Base-by-base conservation (phyloP, 1,139 yeast genomes). In the Meyerozyma smithsonii region DNA sequence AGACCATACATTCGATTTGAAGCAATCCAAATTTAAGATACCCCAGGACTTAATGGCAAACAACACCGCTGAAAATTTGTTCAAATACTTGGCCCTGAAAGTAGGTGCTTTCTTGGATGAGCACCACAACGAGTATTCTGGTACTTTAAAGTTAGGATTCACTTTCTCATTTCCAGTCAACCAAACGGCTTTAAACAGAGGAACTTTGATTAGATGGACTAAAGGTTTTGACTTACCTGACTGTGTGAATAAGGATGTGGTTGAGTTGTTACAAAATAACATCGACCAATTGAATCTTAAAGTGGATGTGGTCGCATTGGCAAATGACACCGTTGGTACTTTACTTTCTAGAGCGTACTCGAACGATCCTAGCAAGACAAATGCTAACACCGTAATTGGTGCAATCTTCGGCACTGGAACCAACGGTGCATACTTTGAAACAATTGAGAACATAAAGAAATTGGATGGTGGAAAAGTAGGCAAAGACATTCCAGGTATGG, bases 321-420 rank as follows among this genome's bases (percentile, higher is more conserved):
- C 96, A 35, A 90, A 90, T 58, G 97, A 90, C 58, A 90, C 97
- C 1, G 96, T 88, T 14, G 97, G 97, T 32, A 89, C 97, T 4
- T 72, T 90, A 46, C 71, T 90, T 58, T 83, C 96, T 5, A 79
- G 96, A 52, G 84, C 96, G 18, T 90, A 90, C 64, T 70, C 84
- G n/a, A 77, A 80, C 40, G 65, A 76, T 39, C 66, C 73, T 8
- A 53, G 69, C 26, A 72, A 80, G 37, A 71, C 81, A 10, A 79
- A 81, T 45, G 78, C 88, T 39, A 77, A 76, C 40, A 86, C 96
- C 11, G 74, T 84, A 11, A 70, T 90, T 52, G 97, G 97, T 33
- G 81, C 90, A 47, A 90, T 90, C 47, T 87, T 88, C 56, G 97
- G 97, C 46, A 90, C 97, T 5, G 97, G 97, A 56, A 89, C 97